Evolutionary conservation across 2,329 filamentous ascomycete genomes (phyloP).

Genomic region (Sarocladiaceae sp.): DNA sequence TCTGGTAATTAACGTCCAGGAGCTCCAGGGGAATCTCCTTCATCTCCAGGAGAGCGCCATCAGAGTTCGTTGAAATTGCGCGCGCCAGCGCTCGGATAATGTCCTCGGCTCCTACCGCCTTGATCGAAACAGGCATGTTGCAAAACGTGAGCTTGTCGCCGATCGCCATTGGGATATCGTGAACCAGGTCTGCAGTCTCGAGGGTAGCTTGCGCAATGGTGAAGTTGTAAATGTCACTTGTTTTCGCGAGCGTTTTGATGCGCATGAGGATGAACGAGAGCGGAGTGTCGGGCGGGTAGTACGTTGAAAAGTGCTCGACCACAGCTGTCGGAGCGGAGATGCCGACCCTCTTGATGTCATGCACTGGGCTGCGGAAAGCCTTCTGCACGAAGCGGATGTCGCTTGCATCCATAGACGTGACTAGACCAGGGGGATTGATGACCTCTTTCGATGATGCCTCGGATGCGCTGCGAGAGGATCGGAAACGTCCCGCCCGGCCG

Average conservation of each 20-base stretch:
- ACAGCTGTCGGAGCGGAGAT: slow-evolving; percentile 68
- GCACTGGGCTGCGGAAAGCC: slow-evolving; percentile 60
- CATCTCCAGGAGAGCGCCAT: slow-evolving; percentile 69
- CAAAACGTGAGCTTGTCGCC: slow-evolving; percentile 73
- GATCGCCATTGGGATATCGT: slow-evolving; percentile 65
- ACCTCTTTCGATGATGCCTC: slow-evolving; percentile 10
- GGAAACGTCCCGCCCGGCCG: slow-evolving; percentile 84
- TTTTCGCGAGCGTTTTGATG: slow-evolving; percentile 63
- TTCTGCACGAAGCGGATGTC: slow-evolving; percentile 61
- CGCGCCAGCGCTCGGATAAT: slow-evolving; percentile 62
- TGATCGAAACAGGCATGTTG: slow-evolving; percentile 57
- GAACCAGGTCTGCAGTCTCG: slow-evolving; percentile 68
- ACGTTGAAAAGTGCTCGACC: slow-evolving; percentile 71
- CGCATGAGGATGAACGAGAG: slow-evolving; percentile 79
- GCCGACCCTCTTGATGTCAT: slow-evolving; percentile 66
- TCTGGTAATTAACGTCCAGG: slow-evolving; percentile 56
- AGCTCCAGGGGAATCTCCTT: slow-evolving; percentile 66
- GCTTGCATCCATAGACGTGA: slow-evolving; percentile 70
- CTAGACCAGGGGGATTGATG: slow-evolving; percentile 51
- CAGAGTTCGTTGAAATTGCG: slow-evolving; percentile 63
- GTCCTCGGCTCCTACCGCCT: slow-evolving; percentile 39
- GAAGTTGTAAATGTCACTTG: slow-evolving; percentile 66
- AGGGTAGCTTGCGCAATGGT: slow-evolving; percentile 54
- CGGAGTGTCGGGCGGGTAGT: slow-evolving; percentile 76
- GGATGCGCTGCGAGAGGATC: slow-evolving; percentile 58